Evolutionary conservation across 164 flowering plant genomes (phyloP).

Genomic region (Houttuynia cordata): DNA sequence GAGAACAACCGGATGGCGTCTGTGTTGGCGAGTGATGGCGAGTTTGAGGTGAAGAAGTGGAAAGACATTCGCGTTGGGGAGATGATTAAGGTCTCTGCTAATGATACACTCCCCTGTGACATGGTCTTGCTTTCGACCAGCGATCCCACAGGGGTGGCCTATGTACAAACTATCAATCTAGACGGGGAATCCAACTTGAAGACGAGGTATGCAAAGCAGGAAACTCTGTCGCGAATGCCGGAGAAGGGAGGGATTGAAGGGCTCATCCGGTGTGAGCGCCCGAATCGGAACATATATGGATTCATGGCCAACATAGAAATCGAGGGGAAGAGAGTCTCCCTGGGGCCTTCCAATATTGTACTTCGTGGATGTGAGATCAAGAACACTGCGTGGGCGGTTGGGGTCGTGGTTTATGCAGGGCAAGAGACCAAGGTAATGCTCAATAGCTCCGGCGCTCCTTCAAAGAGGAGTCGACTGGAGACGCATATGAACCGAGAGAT

Average conservation of each 20-base stretch:
- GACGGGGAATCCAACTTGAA: slow-evolving; percentile 97
- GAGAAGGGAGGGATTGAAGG: slow-evolving; percentile 50
- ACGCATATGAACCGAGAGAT: slow-evolving; percentile 80
- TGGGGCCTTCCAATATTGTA: slow-evolving; percentile 86
- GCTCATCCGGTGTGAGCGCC: slow-evolving; percentile 78
- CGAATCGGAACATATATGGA: slow-evolving; percentile 93
- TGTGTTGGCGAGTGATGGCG: slow-evolving; percentile 37
- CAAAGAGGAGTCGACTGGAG: slow-evolving; percentile 91
- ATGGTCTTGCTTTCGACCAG: slow-evolving; percentile 83
- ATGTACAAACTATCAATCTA: slow-evolving; percentile 87
- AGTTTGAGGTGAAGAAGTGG: slow-evolving; percentile 63
- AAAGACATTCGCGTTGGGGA: slow-evolving; percentile 84
- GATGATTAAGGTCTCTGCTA: slow-evolving; percentile 48
- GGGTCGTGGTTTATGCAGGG: slow-evolving; percentile 83
- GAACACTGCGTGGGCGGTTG: slow-evolving; percentile 82
- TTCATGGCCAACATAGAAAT: slow-evolving; percentile 85
- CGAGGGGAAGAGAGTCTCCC: slow-evolving; percentile 71
- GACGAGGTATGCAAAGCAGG: slow-evolving; percentile 95
- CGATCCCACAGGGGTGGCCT: slow-evolving; percentile 91
- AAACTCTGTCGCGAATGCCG: slow-evolving; percentile 49
- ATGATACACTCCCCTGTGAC: slow-evolving; percentile 85
- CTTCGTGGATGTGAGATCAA: slow-evolving; percentile 95
- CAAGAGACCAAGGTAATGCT: slow-evolving; percentile 96
- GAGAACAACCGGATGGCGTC: slow-evolving; percentile 73
- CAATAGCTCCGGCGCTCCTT: slow-evolving; percentile 90